These are phyloP conservation scores for Ilyonectria sp. DNA, from an alignment of 2,329 filamentous ascomycete species.

Conservation along the genomic window DNA sequence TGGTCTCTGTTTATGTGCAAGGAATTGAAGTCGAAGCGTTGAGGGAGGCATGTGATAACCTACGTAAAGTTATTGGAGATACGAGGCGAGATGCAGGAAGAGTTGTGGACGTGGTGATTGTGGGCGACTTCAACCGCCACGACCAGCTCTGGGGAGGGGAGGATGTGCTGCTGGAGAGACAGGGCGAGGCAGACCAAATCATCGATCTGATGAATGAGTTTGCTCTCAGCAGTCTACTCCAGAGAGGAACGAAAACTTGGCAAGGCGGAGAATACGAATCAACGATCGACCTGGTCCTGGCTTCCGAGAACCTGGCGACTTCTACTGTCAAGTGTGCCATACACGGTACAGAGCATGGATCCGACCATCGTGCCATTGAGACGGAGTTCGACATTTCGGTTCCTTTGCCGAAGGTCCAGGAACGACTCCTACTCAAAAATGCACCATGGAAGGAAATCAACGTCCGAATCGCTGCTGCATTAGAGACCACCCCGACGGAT, in stretches of 20 bases:
- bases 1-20: not conserved
- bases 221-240: constrained; percentile 47
- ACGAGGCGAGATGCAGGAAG: no score
- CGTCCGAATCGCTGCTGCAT: constrained; percentile 16
- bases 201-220: no score
- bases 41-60: no score
- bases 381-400: not conserved
- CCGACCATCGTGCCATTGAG: constrained; percentile 41
- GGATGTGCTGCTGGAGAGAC: no score
- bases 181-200: no score
- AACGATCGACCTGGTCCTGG: constrained; percentile 47
- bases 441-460: constrained; percentile 32
- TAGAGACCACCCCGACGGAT: constrained; percentile 15
- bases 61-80: no score
- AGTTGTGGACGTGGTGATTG: no score
- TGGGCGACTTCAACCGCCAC: no score
- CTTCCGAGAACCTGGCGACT: constrained; percentile 35
- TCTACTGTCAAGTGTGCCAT: constrained; percentile 14
- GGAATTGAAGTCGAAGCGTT: not conserved
- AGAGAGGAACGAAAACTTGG: constrained; percentile 53
- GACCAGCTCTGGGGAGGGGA: no score
- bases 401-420: not conserved
- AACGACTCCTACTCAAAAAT: constrained; percentile 20
- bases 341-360: not conserved
- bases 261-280: constrained; percentile 39